These are phyloP conservation scores for Pseudogymnoascus sp. DNA, from an alignment of 2,329 filamentous ascomycete species.

Conservation along the genomic window DNA sequence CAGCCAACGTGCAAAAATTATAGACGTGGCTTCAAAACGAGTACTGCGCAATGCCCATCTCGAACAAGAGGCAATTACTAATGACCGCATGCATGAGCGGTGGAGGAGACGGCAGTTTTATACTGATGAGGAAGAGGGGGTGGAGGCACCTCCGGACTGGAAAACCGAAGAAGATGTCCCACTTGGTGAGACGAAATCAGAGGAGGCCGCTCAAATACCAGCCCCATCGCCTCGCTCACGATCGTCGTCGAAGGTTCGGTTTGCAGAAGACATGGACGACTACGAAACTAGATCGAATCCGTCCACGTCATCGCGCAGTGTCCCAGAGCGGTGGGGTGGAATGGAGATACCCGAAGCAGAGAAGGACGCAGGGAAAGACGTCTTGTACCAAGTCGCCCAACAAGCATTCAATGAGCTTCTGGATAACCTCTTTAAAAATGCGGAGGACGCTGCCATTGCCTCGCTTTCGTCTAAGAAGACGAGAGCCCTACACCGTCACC, in stretches of 20 bases:
- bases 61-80: background rate
- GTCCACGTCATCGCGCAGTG: constrained; percentile 64
- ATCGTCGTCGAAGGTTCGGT: constrained; percentile 73
- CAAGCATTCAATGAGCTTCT: constrained; percentile 90
- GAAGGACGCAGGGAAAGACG: constrained; percentile 63
- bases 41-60: background rate
- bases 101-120: constrained; percentile 77
- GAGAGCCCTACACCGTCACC: constrained; percentile 49
- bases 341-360: constrained; percentile 76
- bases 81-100: constrained; percentile 50
- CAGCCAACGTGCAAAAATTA: background rate
- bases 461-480: constrained; percentile 55
- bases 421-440: constrained; percentile 73
- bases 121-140: constrained; percentile 77
- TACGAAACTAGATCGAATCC: constrained; percentile 64
- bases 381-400: constrained; percentile 85
- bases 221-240: constrained; percentile 55
- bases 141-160: constrained; percentile 56
- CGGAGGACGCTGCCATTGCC: constrained; percentile 68
- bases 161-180: constrained; percentile 51
- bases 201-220: background rate
- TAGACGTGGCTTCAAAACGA: background rate
- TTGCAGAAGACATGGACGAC: constrained; percentile 64
- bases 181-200: background rate
- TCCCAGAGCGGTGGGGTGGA: constrained; percentile 68